Evolutionary conservation across 768 basidiomycete species (phyloP).

Genomic region (Dacryopinax spathularia): DNA sequence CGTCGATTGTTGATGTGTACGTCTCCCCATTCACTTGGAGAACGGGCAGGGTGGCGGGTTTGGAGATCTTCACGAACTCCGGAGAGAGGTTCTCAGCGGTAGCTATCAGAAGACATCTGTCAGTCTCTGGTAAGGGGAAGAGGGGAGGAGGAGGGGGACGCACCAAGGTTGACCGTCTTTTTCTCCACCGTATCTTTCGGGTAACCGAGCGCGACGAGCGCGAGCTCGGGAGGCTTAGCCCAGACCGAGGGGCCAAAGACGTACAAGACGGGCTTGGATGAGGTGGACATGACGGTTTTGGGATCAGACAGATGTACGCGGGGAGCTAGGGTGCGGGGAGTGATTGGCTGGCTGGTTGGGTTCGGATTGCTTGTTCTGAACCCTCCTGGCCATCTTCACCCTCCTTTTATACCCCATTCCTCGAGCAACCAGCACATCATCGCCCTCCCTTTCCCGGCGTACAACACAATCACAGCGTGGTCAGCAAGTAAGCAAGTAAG

Average conservation of each 20-base stretch:
- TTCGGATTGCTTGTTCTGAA: too few relatives aligned
- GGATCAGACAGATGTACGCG: too few relatives aligned
- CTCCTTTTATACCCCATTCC: too few relatives aligned
- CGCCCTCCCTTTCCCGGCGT: too few relatives aligned
- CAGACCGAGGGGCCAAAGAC: constrained; percentile 20
- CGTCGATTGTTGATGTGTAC: constrained; percentile 11
- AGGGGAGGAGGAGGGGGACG: background rate
- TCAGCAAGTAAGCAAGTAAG: too few relatives aligned
- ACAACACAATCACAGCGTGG: too few relatives aligned
- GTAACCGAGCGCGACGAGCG: constrained; percentile 34
- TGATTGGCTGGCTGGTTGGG: too few relatives aligned
- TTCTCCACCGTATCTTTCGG: constrained; percentile 24
- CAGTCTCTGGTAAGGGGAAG: background rate
- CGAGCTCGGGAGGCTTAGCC: constrained; percentile 31
- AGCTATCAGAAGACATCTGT: constrained; percentile 3
- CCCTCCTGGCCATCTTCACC: too few relatives aligned
- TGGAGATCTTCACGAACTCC: constrained; percentile 27
- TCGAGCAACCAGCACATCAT: too few relatives aligned
- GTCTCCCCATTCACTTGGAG: background rate
- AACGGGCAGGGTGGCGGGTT: background rate
- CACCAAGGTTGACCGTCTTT: constrained; percentile 28
- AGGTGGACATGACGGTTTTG: too few relatives aligned
- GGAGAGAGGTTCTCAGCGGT: constrained; percentile 38
- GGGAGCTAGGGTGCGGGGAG: too few relatives aligned
- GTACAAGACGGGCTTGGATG: background rate